phyloP scores from a whole-genome alignment of 306 rosid genomes.

The Canavalia ensiformis region DNA sequence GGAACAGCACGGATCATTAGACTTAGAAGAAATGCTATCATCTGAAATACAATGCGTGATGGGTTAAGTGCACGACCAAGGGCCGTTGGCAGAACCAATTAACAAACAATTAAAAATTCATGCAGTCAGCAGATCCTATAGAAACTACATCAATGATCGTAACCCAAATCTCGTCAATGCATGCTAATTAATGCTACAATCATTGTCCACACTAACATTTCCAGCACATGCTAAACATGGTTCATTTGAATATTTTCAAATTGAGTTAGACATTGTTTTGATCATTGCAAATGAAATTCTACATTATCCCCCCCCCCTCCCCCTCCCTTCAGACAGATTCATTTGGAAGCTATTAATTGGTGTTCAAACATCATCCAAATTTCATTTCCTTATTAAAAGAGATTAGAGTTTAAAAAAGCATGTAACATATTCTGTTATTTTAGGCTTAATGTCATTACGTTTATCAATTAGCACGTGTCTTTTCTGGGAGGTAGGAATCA shows the following conservation, averaged over 20 bases:
- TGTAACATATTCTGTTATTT: neutral
- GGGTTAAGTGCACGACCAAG: constrained; percentile 27
- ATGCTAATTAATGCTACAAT: neutral
- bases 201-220: too few relatives aligned
- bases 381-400: neutral
- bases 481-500: neutral
- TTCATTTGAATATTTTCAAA: neutral
- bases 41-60: constrained; percentile 61
- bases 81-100: constrained; percentile 3
- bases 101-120: constrained; percentile 9
- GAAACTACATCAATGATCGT: neutral
- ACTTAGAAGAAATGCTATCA: constrained; percentile 73
- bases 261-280: constrained; percentile 9
- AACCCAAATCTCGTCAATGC: constrained; percentile 5
- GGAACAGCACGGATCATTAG: constrained; percentile 60
- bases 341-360: neutral
- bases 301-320: neutral
- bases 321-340: neutral
- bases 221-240: too few relatives aligned
- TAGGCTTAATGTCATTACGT: neutral
- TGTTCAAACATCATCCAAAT: neutral
- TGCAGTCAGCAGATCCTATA: neutral
- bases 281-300: neutral
- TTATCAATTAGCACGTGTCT: neutral
- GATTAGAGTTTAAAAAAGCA: neutral